phyloP scores from a whole-genome alignment of 2,329 filamentous ascomycete species.

The Claviceps arundinis region DNA sequence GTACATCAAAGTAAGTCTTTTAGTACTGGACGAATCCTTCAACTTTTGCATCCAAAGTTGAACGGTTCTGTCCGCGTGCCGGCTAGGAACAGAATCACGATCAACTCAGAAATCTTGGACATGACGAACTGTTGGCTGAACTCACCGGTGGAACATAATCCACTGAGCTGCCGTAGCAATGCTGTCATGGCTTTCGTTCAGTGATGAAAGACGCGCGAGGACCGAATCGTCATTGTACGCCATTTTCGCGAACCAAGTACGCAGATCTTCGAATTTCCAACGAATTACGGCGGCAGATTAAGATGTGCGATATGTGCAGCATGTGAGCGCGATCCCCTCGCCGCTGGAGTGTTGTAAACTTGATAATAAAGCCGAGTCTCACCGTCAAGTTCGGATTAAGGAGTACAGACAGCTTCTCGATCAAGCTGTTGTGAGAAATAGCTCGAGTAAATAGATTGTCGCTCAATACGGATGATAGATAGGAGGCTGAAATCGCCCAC shows the following conservation, averaged over 20 bases:
- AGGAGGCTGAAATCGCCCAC: not conserved
- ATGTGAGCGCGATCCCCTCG: not conserved
- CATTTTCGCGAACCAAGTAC: conserved; percentile 39
- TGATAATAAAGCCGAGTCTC: not conserved
- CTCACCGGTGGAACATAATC: conserved; percentile 97
- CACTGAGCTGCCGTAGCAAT: conserved; percentile 95
- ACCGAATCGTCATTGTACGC: conserved; percentile 94
- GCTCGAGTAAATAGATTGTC: not conserved
- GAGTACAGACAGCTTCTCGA: not conserved
- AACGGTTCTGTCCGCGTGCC: conserved; percentile 83
- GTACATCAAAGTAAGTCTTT: conserved; percentile 83
- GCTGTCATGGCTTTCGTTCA: conserved; percentile 96
- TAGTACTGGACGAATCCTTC: conserved; percentile 74
- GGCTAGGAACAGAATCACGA: conserved; percentile 35
- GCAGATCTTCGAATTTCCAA: not conserved
- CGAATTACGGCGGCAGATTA: not conserved
- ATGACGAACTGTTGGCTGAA: not conserved
- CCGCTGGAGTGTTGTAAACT: not conserved
- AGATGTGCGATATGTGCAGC: not conserved
- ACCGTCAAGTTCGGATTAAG: not conserved
- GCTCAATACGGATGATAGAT: not conserved
- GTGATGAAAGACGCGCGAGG: conserved; percentile 80
- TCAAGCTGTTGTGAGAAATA: not conserved
- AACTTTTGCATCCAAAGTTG: conserved; percentile 84
- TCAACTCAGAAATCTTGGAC: not conserved